These are phyloP conservation scores for Coniosporium apollinis DNA, from an alignment of 495 filamentous ascomycete species.

Conservation along the genomic window DNA sequence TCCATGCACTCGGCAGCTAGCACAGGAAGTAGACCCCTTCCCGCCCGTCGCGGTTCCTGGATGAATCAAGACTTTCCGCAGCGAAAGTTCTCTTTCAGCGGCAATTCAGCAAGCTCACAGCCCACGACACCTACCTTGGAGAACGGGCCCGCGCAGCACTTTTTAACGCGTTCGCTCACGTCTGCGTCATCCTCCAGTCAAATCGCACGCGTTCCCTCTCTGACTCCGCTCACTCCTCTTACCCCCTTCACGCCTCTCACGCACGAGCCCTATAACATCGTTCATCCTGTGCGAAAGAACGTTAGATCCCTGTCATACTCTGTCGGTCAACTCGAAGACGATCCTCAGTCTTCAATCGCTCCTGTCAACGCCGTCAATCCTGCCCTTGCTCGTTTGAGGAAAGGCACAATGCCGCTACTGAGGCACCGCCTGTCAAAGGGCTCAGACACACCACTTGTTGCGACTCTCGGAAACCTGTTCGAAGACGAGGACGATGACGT, in stretches of 20 bases:
- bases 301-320: constrained; percentile 96
- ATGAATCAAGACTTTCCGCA: constrained; percentile 32
- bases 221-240: constrained; percentile 37
- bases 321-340: constrained; percentile 66
- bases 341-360: background rate
- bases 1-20: constrained; percentile 2
- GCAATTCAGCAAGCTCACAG: constrained; percentile 1
- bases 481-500: constrained; percentile 74
- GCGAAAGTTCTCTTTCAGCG: constrained; percentile 4
- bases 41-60: constrained; percentile 30
- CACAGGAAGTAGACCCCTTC: constrained; percentile 27
- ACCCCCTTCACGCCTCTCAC: constrained; percentile 79
- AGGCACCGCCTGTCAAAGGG: constrained; percentile 73
- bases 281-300: constrained; percentile 81
- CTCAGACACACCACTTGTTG: constrained; percentile 63
- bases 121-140: constrained; percentile 2
- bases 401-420: background rate
- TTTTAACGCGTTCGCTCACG: background rate
- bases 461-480: constrained; percentile 56
- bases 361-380: background rate
- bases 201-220: constrained; percentile 27
- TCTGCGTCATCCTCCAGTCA: constrained; percentile 10
- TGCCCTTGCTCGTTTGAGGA: background rate
- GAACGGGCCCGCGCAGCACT: background rate
- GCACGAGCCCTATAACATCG: too few species aligned